Base-by-base conservation (phyloP, 1,284 basidiomycete genomes). In the Ganoderma sp. region DNA sequence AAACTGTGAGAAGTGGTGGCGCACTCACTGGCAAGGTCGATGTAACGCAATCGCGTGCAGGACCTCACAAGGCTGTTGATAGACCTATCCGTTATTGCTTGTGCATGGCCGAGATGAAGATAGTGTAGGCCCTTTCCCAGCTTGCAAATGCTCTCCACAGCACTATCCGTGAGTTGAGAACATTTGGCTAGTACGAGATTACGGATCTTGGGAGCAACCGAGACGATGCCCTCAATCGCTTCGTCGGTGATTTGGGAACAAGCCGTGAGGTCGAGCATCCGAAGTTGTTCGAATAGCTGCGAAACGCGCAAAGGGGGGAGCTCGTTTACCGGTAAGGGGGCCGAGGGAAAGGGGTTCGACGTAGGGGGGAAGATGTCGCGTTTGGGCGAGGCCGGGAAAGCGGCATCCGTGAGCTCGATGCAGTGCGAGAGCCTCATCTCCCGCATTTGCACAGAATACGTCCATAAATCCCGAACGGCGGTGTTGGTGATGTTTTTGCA, bases 101-200 rank as follows among this genome's bases (percentile, higher is more conserved):
- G 81, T 6, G 95, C 92, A 81, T 99, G 98, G 0, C 97, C 98
- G 15, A 99, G 85, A 79, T 99, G 98, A 50, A 99, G 85, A 78
- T 98, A 96, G 80, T 99, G 98, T 43, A 99, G 79, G 77, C 97
- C 90, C 78, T 94, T 94, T 34, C 97, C 97, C 19, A 99, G 85
- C 75, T 85, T 86, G 76, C 94, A 93, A 52, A 99, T 95, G 71
- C 88, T 92, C 76, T 94, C 91, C 37, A 99, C 87, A 2, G 93
- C 87, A 64, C 86, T 87, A 80, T 99, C 96, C 10, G 97, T 98
- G 75, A 99, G 83, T 56, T 88, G 82, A 3, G 84, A 81, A 78
- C 98, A 99, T 80, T 99, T 99, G 64, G 96, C 94, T 57, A 99
- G 82, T 37, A 97, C 94, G 52, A 99, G 84, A 75, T 94, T 97